phyloP scores from a whole-genome alignment of 805 yeast genomes.

The Lachancea thermotolerans region DNA sequence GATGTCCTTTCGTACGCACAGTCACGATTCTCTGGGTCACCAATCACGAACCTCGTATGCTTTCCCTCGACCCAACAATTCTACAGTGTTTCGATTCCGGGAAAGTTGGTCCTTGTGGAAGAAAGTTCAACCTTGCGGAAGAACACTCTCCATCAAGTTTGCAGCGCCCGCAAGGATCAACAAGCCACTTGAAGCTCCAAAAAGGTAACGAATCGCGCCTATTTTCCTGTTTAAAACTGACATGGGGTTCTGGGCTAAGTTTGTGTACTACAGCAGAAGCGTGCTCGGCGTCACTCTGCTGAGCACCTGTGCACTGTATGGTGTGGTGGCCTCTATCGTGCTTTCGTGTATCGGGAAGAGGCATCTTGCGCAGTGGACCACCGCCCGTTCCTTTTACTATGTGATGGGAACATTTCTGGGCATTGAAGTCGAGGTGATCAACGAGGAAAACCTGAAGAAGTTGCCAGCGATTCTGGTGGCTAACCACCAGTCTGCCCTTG shows the following conservation, averaged over 20 bases:
- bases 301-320: slow-evolving; percentile 60
- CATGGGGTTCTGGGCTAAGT: slow-evolving; percentile 24
- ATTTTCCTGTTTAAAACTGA: background rate
- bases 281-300: slow-evolving; percentile 47
- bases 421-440: slow-evolving; percentile 59
- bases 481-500: slow-evolving; percentile 89
- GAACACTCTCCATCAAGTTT: no score
- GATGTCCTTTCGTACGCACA: no score
- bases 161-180: no score
- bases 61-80: no score
- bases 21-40: no score
- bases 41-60: no score
- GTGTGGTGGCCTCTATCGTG: slow-evolving; percentile 66
- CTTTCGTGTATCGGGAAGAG: slow-evolving; percentile 65
- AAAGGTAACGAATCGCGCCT: no score
- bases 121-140: no score
- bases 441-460: slow-evolving; percentile 50
- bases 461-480: slow-evolving; percentile 76
- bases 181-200: no score
- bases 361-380: slow-evolving; percentile 79
- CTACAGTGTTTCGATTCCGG: no score
- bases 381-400: slow-evolving; percentile 74
- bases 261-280: slow-evolving; percentile 52
- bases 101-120: no score
- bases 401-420: slow-evolving; percentile 59